These are phyloP conservation scores for Polygonum aviculare DNA, from an alignment of 148 eudicot genomes.

Conservation along the genomic window DNA sequence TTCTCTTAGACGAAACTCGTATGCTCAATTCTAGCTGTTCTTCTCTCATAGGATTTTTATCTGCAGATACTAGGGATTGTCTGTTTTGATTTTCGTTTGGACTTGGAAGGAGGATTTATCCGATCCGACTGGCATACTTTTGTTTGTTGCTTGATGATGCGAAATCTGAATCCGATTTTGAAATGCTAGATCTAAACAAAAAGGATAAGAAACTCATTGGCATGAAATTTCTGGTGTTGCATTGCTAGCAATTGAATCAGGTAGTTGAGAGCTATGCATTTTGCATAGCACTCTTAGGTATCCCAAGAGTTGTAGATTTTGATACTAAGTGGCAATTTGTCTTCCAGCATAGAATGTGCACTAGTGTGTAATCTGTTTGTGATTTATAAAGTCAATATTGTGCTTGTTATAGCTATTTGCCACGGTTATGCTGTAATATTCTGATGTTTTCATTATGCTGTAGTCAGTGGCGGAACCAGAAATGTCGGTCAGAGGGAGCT, in stretches of 20 bases:
- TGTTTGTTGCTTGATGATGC: not conserved
- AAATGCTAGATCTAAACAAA: not conserved
- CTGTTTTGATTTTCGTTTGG: not conserved
- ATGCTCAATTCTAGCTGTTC: conserved; percentile 10
- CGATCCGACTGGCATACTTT: not conserved
- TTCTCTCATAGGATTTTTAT: not conserved
- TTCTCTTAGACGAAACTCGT: conserved; percentile 72
- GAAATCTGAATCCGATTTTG: not conserved
- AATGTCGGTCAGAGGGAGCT: too few species aligned
- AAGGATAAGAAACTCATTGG: not conserved
- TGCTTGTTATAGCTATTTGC: not conserved
- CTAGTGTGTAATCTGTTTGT: too few species aligned
- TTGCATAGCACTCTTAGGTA: not conserved
- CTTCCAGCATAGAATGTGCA: too few species aligned
- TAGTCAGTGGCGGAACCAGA: too few species aligned
- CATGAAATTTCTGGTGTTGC: not conserved
- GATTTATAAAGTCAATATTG: not conserved
- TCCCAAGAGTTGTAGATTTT: not conserved
- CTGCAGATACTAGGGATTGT: not conserved
- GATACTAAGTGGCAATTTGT: not conserved
- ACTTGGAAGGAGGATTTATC: not conserved
- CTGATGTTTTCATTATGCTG: not conserved
- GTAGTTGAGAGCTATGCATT: too few species aligned
- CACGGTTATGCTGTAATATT: not conserved
- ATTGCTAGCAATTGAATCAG: not conserved